Percentiles rank a stretch among this genome's conserved stretches.
Evolutionary conservation across 495 filamentous ascomycete genomes (phyloP).

Genomic region (Niebla homalea): DNA sequence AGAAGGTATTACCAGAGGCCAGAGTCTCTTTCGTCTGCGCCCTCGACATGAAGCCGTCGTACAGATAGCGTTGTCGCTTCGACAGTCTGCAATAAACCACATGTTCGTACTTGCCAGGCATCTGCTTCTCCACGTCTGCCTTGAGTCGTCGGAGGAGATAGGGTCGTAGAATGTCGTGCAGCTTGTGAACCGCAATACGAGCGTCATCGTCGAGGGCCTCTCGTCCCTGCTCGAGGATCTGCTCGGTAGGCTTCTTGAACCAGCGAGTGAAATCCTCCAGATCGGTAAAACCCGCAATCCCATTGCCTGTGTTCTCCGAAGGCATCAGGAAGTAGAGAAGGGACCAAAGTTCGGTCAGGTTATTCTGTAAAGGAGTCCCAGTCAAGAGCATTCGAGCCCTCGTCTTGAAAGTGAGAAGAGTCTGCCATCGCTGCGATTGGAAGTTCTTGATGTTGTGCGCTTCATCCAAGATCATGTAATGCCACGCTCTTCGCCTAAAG

Average conservation of each 20-base stretch:
- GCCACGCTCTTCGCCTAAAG: constrained; percentile 89
- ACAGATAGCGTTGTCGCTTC: constrained; percentile 86
- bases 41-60: constrained; percentile 94
- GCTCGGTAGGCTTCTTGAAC: constrained; percentile 84
- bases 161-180: constrained; percentile 85
- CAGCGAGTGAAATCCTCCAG: constrained; percentile 84
- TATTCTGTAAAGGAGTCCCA: constrained; percentile 94
- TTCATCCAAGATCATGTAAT: constrained; percentile 97
- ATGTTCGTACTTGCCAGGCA: constrained; percentile 96
- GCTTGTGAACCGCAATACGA: constrained; percentile 71
- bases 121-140: constrained; percentile 97
- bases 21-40: constrained; percentile 79
- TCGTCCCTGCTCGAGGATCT: constrained; percentile 87
- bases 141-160: constrained; percentile 88
- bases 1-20: constrained; percentile 90
- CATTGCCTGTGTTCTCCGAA: constrained; percentile 54
- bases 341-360: constrained; percentile 93
- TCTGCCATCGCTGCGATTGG: constrained; percentile 92
- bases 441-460: constrained; percentile 99
- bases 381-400: constrained; percentile 78
- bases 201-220: constrained; percentile 90
- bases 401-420: constrained; percentile 80
- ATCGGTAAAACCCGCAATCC: constrained; percentile 77
- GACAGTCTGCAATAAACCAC: constrained; percentile 90
- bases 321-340: constrained; percentile 93